Base-by-base conservation (phyloP, 139 green algal species). In the Spirogloea muscicola region DNA sequence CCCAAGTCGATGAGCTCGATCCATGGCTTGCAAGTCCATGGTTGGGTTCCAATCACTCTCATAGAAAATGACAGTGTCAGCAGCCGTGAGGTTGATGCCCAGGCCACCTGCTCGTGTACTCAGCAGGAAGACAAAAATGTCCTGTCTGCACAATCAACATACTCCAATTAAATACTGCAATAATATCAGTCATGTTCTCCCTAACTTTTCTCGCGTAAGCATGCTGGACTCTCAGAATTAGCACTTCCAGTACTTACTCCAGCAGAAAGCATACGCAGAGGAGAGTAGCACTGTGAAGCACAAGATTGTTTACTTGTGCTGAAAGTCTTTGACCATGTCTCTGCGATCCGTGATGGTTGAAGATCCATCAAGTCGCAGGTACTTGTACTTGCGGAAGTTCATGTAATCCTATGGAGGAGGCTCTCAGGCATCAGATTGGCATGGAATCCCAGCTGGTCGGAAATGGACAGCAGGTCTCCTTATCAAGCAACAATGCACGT, bases 291-390 rank as follows among this genome's bases (percentile, higher is more conserved):
- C n/a, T n/a, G n/a, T n/a, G n/a, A n/a, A n/a, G n/a, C n/a, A n/a
- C n/a, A 55, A 55, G 46, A 21, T 31, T 21, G 21, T n/a, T 74
- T n/a, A 81, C 74, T 46, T 81, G 33, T 57, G 79, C 69, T 86
- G 80, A 39, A 84, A 86, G 52, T 77, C 55, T 13, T 71, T 63
- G 4, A 86, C 80, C 80, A 86, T 86, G 37, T 86, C 80, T 25
- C 79, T 46, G n/a, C 87, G 77, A 65, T 91, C 87, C 25, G 74
- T 71, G 16, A 90, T 88, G 42, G 55, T 67, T 27, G 75, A 87
- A 25, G 83, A 85, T 13, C 88, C 88, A 68, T 93, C 88, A 33
- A 93, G 77, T 27, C 88, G 80, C 44, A 90, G 68, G 69, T 87
- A 91, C 36, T 74, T 68, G 60, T 81, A 76, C 51, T 73, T 65